A percentile compares a stretch with the other conserved stretches of the same genome.
Conservation (phyloP, 805 yeast species). For the Teunomyces lycoperdinae region DNA sequence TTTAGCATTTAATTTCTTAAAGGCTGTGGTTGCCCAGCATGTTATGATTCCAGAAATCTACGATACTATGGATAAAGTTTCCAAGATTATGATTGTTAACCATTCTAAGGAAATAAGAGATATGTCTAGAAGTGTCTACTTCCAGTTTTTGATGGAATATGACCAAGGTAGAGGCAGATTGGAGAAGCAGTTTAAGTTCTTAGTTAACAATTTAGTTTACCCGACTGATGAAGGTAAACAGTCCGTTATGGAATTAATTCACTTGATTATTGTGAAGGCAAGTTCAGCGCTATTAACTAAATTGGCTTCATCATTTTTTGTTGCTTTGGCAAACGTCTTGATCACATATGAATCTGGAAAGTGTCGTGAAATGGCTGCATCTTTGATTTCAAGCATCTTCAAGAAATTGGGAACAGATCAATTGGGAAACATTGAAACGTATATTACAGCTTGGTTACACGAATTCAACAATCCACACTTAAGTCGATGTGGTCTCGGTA, state of each 20-base stretch:
- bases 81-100: slow-evolving; percentile 85
- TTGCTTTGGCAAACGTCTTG: slow-evolving; percentile 73
- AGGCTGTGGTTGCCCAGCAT: slow-evolving; percentile 71
- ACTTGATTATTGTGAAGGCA: slow-evolving; percentile 64
- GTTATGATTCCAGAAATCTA: slow-evolving; percentile 83
- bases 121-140: slow-evolving; percentile 77
- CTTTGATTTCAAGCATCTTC: slow-evolving; percentile 55
- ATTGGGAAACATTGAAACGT: slow-evolving; percentile 39
- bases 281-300: slow-evolving; percentile 56
- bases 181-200: slow-evolving; percentile 76
- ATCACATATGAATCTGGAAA: slow-evolving; percentile 73
- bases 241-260: slow-evolving; percentile 85
- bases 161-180: slow-evolving; percentile 88
- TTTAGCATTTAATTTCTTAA: slow-evolving; percentile 78
- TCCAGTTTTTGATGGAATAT: slow-evolving; percentile 85
- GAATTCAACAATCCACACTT: slow-evolving; percentile 46
- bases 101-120: slow-evolving; percentile 81
- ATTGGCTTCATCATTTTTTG: slow-evolving; percentile 73
- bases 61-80: slow-evolving; percentile 78
- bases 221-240: slow-evolving; percentile 84
- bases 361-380: slow-evolving; percentile 81
- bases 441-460: slow-evolving; percentile 59
- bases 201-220: slow-evolving; percentile 78
- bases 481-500: slow-evolving; percentile 69
- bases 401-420: slow-evolving; percentile 40